Conservation (phyloP, 75 land plant genomes). For the Selaginella tamariscina region DNA sequence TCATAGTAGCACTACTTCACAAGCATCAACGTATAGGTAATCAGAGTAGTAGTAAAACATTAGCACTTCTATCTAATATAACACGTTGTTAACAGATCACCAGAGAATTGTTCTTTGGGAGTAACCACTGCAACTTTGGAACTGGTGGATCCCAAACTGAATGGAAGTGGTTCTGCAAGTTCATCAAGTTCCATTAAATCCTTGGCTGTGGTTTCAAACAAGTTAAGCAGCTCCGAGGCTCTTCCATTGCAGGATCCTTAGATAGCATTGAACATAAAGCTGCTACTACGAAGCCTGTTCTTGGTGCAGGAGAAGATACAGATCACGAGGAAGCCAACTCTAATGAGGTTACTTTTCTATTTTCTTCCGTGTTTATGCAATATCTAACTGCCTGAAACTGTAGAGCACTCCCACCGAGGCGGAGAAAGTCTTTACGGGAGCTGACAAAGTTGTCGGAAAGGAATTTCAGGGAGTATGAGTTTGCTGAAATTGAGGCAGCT, state of each 20-base stretch:
- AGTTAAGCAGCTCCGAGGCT: background rate
- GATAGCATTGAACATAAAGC: background rate
- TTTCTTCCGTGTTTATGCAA: no score
- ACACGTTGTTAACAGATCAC: no score
- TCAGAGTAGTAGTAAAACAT: no score
- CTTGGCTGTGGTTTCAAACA: background rate
- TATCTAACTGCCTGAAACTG: no score
- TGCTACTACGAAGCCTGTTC: background rate
- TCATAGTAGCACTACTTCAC: background rate
- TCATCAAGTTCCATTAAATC: background rate
- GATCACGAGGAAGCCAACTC: no score
- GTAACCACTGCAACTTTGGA: background rate
- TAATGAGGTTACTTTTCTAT: no score
- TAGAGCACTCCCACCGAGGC: background rate
- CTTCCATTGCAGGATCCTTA: background rate
- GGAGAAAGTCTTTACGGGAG: background rate
- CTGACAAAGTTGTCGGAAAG: slow-evolving; percentile 14
- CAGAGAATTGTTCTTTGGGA: no score
- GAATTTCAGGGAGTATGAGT: slow-evolving; percentile 39
- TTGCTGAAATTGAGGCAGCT: slow-evolving; percentile 43
- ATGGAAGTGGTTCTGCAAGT: background rate
- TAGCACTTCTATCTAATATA: no score
- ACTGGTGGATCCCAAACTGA: background rate
- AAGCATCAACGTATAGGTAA: no score
- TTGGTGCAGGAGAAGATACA: background rate